Evolutionary conservation across 139 green algal genomes (phyloP).

Genomic region (Raphidocelis subcapitata): DNA sequence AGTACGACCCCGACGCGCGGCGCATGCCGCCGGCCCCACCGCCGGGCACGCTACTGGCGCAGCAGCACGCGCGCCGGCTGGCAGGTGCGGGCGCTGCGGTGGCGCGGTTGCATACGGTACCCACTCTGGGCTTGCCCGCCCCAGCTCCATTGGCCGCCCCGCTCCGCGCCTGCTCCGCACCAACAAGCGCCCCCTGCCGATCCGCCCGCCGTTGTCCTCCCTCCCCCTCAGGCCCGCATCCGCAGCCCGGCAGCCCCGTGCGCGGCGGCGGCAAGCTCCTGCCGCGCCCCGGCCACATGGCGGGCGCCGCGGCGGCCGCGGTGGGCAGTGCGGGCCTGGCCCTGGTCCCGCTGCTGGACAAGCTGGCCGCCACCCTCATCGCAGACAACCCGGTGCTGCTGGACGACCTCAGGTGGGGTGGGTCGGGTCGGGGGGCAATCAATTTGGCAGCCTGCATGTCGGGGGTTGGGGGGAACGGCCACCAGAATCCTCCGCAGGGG

Average conservation of each 20-base stretch:
- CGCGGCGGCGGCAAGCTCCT: too few species aligned
- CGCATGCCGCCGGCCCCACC: not conserved
- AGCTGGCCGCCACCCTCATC: slow-evolving; percentile 42
- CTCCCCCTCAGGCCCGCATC: too few species aligned
- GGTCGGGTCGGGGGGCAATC: not conserved
- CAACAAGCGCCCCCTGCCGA: too few species aligned
- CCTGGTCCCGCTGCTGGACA: slow-evolving; percentile 53
- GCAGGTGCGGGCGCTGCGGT: too few species aligned
- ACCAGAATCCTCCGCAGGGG: not conserved
- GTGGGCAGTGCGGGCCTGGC: slow-evolving; percentile 38
- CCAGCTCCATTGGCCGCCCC: too few species aligned
- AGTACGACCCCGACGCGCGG: slow-evolving; percentile 63
- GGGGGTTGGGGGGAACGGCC: not conserved
- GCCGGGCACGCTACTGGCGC: too few species aligned
- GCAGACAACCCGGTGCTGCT: slow-evolving; percentile 56
- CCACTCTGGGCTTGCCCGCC: too few species aligned
- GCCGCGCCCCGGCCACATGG: not conserved
- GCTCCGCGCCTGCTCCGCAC: too few species aligned
- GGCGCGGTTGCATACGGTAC: too few species aligned
- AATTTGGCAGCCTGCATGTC: not conserved
- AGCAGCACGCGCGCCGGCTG: too few species aligned
- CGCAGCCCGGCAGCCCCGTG: too few species aligned
- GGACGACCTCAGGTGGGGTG: slow-evolving; percentile 34
- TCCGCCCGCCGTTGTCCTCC: too few species aligned
- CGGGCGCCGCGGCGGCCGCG: slow-evolving; percentile 23